A percentile compares a stretch with the other conserved stretches of the same genome.
These are phyloP conservation scores for Cladophialophora psammophila DNA, from an alignment of 2,329 filamentous ascomycete species.

Conservation along the genomic window DNA sequence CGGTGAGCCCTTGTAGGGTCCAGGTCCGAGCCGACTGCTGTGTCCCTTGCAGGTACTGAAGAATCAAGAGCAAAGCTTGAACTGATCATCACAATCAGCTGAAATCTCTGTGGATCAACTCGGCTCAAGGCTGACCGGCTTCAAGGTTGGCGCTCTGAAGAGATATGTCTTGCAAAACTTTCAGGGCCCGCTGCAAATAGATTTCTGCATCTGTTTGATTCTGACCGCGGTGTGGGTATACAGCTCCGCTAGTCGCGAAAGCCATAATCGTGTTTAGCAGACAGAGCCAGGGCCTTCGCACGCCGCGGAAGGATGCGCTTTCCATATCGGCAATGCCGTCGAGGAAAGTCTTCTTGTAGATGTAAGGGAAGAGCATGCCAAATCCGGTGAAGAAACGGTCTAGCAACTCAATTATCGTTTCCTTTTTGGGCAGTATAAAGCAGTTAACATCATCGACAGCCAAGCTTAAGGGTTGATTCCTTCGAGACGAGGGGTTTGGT, in stretches of 20 bases:
- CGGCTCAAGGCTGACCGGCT: not conserved
- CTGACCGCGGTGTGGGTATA: not conserved
- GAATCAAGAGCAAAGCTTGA: constrained; percentile 10
- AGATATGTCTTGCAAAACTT: not conserved
- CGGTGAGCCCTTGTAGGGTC: constrained; percentile 6
- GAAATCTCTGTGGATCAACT: not conserved
- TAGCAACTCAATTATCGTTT: not conserved
- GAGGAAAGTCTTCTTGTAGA: not conserved
- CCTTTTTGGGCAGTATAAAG: not conserved
- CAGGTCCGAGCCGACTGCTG: constrained; percentile 2
- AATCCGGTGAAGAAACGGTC: constrained; percentile 8
- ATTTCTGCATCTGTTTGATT: constrained; percentile 4
- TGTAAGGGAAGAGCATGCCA: constrained; percentile 13
- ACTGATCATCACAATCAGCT: not conserved
- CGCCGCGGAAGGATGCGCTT: not conserved
- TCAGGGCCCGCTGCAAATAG: constrained; percentile 11
- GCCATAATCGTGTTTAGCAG: constrained; percentile 13
- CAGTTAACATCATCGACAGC: not conserved
- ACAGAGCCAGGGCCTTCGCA: constrained; percentile 7
- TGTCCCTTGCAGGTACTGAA: constrained; percentile 16
- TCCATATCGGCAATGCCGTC: not conserved
- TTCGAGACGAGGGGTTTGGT: too few species aligned
- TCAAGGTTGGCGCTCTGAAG: constrained; percentile 1
- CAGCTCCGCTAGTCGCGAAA: constrained; percentile 4
- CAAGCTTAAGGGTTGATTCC: too few species aligned